Evolutionary conservation across 2,329 filamentous ascomycete genomes (phyloP).

Genomic region (Cucurbitaria berberidis): DNA sequence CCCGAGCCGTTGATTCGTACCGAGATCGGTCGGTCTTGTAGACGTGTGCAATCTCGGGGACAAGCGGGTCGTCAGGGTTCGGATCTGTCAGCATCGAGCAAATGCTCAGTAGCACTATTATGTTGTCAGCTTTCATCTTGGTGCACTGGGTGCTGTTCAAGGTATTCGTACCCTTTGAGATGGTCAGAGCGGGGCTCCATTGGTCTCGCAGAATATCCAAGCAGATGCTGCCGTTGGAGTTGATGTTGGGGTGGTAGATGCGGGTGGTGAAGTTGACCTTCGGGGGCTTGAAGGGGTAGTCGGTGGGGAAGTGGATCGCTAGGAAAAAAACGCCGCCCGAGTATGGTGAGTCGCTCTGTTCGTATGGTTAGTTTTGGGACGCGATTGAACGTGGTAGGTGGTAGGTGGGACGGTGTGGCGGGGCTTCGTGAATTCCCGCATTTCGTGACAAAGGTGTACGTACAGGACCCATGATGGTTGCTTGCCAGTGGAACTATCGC

Average conservation of each 20-base stretch:
- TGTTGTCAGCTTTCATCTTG: slow-evolving; percentile 3
- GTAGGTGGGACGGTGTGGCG: slow-evolving; percentile 9
- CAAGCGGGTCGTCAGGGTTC: slow-evolving; percentile 97
- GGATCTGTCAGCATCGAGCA: slow-evolving; percentile 99
- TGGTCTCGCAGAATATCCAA: slow-evolving; percentile 98
- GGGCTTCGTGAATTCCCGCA: slow-evolving; percentile 1
- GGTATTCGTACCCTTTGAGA: slow-evolving; percentile 81
- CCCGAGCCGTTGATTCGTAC: slow-evolving; percentile 94
- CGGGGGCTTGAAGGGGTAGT: slow-evolving; percentile 99
- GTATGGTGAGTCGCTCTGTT: slow-evolving; percentile 92
- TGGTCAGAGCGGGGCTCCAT: slow-evolving; percentile 98
- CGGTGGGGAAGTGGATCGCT: slow-evolving; percentile 98
- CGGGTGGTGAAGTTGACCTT: slow-evolving; percentile 99
- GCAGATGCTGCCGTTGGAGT: slow-evolving; percentile 99
- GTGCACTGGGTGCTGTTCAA: too few relatives aligned
- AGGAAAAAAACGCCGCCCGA: slow-evolving; percentile 99
- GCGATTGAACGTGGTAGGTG: too few relatives aligned
- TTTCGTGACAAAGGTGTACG: slow-evolving; percentile 53
- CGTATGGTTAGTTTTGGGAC: slow-evolving; percentile 38
- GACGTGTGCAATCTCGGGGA: slow-evolving; percentile 98
- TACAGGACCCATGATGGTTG: slow-evolving; percentile 99
- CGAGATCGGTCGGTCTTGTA: slow-evolving; percentile 98
- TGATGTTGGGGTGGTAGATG: slow-evolving; percentile 99
- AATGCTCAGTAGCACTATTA: slow-evolving; percentile 89
- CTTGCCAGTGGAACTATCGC: slow-evolving; percentile 97